phyloP scores from a whole-genome alignment of 1,139 yeast species.

The Blastobotrys apis region DNA sequence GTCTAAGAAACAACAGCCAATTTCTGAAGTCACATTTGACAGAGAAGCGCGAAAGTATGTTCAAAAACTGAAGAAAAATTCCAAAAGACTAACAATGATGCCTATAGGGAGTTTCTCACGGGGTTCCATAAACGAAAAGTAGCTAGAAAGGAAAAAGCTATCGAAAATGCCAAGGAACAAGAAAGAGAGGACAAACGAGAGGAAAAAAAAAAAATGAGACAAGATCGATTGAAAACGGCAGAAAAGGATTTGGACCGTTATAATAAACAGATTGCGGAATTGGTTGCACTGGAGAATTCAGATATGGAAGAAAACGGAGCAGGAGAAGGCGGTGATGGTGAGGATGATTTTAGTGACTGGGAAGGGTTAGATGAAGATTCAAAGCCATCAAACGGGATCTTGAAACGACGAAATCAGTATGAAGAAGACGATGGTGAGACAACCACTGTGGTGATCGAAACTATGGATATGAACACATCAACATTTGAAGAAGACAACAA shows the following conservation, averaged over 20 bases:
- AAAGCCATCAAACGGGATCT: constrained; percentile 41
- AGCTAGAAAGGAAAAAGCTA: constrained; percentile 82
- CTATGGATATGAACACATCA: constrained; percentile 20
- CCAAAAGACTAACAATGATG: not conserved
- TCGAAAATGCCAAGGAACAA: constrained; percentile 66
- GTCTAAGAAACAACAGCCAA: constrained; percentile 51
- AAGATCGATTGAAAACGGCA: constrained; percentile 55
- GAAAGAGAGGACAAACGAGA: constrained; percentile 70
- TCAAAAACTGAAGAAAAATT: not conserved
- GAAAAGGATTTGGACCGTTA: constrained; percentile 59
- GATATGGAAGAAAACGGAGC: constrained; percentile 9
- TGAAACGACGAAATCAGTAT: constrained; percentile 53
- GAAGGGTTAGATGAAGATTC: constrained; percentile 32
- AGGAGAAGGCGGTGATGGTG: constrained; percentile 22
- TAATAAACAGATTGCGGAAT: constrained; percentile 21
- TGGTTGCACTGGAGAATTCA: constrained; percentile 6
- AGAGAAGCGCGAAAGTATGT: constrained; percentile 54
- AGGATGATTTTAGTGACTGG: constrained; percentile 35
- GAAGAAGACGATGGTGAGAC: constrained; percentile 28
- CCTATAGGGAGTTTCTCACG: constrained; percentile 68
- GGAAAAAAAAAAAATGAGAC: constrained; percentile 62
- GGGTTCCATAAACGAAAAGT: constrained; percentile 94
- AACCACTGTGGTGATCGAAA: constrained; percentile 31
- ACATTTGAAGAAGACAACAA: constrained; percentile 10
- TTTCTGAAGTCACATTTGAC: constrained; percentile 79